Percentiles rank a stretch among this genome's conserved stretches.
Evolutionary conservation across 2,329 filamentous ascomycete genomes (phyloP).

Genomic region (Knufia fluminis): DNA sequence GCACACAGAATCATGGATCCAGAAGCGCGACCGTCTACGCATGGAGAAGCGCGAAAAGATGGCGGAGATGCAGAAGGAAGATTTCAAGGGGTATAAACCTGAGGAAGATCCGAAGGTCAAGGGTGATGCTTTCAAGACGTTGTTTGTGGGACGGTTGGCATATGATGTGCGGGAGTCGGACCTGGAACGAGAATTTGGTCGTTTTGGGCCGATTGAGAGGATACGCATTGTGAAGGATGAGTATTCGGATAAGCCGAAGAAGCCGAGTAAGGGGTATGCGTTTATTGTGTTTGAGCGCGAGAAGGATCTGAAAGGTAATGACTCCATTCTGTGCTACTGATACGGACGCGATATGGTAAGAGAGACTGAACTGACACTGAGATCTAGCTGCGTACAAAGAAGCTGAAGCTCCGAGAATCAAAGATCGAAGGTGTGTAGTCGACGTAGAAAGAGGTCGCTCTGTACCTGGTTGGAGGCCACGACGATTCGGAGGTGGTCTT

Average conservation of each 20-base stretch:
- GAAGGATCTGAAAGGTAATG: conserved; percentile 97
- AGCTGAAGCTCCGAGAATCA: conserved; percentile 82
- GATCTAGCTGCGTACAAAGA: conserved; percentile 78
- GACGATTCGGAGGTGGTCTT: conserved; percentile 81
- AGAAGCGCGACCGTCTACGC: conserved; percentile 75
- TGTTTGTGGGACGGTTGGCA: conserved; percentile 82
- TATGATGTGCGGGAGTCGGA: conserved; percentile 86
- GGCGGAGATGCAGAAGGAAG: conserved; percentile 53
- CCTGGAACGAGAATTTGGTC: conserved; percentile 83
- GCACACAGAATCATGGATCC: conserved; percentile 86
- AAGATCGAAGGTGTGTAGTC: conserved; percentile 82
- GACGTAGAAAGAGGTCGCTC: conserved; percentile 95
- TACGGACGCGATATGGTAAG: conserved; percentile 19
- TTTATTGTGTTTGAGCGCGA: conserved; percentile 96
- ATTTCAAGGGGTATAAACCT: conserved; percentile 62
- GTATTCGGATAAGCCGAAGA: conserved; percentile 69
- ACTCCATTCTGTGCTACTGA: conserved; percentile 17
- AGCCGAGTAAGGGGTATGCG: conserved; percentile 80
- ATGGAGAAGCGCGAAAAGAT: conserved; percentile 64
- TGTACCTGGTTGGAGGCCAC: conserved; percentile 85
- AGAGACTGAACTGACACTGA: conserved; percentile 28
- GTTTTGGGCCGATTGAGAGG: conserved; percentile 88
- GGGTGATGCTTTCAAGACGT: conserved; percentile 88
- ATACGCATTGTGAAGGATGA: conserved; percentile 81
- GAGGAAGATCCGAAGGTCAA: conserved; percentile 76